Conservation (phyloP, 1,284 basidiomycete genomes). For the Coniferiporia weirii region DNA sequence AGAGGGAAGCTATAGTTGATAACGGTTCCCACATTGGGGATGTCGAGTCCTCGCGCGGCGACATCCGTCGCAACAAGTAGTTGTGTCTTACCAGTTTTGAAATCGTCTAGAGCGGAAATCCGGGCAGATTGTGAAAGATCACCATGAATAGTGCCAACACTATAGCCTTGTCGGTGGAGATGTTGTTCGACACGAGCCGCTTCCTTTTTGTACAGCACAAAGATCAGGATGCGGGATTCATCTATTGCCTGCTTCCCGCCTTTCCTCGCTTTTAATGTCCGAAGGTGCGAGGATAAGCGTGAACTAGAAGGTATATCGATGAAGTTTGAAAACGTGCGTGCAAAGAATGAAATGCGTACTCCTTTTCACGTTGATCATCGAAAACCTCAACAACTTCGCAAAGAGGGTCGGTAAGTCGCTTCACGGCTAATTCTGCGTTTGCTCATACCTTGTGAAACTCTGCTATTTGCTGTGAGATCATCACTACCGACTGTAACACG, state of each 20-base stretch:
- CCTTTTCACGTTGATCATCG: slow-evolving; percentile 83
- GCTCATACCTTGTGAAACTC: slow-evolving; percentile 63
- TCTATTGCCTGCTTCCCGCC: slow-evolving; percentile 40
- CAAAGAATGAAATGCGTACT: slow-evolving; percentile 43
- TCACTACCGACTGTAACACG: slow-evolving; percentile 95
- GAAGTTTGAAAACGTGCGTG: neutral
- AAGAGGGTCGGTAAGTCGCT: neutral
- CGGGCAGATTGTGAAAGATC: slow-evolving; percentile 88
- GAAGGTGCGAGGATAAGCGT: slow-evolving; percentile 64
- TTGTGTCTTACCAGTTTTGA: slow-evolving; percentile 82
- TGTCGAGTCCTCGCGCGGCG: slow-evolving; percentile 94
- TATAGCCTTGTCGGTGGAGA: slow-evolving; percentile 75
- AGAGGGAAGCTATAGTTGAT: slow-evolving; percentile 98
- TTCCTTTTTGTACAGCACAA: slow-evolving; percentile 98
- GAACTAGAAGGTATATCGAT: slow-evolving; percentile 40
- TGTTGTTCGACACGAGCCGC: slow-evolving; percentile 85
- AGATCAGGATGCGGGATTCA: slow-evolving; percentile 80
- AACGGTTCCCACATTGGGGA: slow-evolving; percentile 90
- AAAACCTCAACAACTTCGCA: slow-evolving; percentile 75
- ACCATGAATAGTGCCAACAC: slow-evolving; percentile 88
- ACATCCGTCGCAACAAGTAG: slow-evolving; percentile 97
- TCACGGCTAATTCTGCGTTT: neutral
- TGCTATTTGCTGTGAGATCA: slow-evolving; percentile 90
- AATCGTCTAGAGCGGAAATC: slow-evolving; percentile 82
- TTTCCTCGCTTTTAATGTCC: slow-evolving; percentile 60